Evolutionary conservation across 345 rosid species (phyloP).

Genomic region (Streptanthus diversifolius): DNA sequence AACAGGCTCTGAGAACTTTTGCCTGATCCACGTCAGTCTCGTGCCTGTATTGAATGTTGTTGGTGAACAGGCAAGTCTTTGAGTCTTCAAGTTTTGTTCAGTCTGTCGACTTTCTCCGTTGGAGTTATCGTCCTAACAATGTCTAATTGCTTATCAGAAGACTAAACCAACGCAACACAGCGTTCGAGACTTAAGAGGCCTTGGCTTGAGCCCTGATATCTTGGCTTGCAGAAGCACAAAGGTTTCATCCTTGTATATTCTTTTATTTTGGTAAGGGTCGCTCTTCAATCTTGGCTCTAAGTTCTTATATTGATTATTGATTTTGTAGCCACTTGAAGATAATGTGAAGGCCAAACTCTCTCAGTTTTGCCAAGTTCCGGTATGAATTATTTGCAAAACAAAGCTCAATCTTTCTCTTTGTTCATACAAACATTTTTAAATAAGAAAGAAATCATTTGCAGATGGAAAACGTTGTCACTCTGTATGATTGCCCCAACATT

Average conservation of each 20-base stretch:
- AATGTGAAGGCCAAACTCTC: constrained; percentile 82
- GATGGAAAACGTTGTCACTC: constrained; percentile 74
- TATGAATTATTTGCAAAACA: constrained; percentile 31
- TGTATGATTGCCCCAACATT: constrained; percentile 88
- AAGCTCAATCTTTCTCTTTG: background rate
- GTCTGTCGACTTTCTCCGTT: background rate
- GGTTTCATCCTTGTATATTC: constrained; percentile 25
- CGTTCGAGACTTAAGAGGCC: constrained; percentile 77
- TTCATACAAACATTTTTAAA: background rate
- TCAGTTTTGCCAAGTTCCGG: constrained; percentile 90
- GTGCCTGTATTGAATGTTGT: constrained; percentile 95
- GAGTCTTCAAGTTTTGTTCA: background rate
- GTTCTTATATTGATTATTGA: constrained; percentile 18
- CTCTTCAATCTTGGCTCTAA: background rate
- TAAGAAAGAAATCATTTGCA: constrained; percentile 31
- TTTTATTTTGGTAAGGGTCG: background rate
- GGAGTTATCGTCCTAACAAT: background rate
- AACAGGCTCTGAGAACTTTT: constrained; percentile 80
- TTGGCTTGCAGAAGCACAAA: constrained; percentile 88
- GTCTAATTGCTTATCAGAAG: constrained; percentile 48
- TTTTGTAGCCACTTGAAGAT: constrained; percentile 76
- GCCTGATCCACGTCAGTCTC: constrained; percentile 97
- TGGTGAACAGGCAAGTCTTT: constrained; percentile 82
- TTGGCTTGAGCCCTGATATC: constrained; percentile 82
- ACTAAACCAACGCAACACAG: constrained; percentile 99